A percentile compares a stretch with the other conserved stretches of the same genome.
These are phyloP conservation scores for Erythrobasidium hasegawianum DNA, from an alignment of 1,284 basidiomycete species.

Conservation along the genomic window DNA sequence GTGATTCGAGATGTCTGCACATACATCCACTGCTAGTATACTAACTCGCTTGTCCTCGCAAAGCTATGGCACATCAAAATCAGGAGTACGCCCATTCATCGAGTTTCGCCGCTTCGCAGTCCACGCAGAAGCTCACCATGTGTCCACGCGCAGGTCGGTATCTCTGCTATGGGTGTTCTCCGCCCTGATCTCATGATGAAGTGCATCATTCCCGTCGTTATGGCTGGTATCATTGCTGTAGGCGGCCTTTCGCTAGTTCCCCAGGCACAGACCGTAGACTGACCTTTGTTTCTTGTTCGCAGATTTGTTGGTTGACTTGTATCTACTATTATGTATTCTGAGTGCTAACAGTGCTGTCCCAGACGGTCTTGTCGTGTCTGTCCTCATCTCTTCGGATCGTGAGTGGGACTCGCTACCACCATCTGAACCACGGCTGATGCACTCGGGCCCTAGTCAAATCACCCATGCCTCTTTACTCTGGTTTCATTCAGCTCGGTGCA, in stretches of 20 bases:
- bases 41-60: not conserved
- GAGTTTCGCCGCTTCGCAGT: not conserved
- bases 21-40: too few relatives aligned
- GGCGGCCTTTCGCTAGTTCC: conserved; percentile 7
- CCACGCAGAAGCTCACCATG: too few relatives aligned
- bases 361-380: conserved; percentile 53
- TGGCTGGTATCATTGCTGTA: conserved; percentile 50
- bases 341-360: not conserved
- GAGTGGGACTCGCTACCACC: conserved; percentile 4
- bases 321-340: not conserved
- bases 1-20: too few relatives aligned
- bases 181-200: conserved; percentile 52
- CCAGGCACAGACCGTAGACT: not conserved
- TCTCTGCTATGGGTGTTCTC: conserved; percentile 54
- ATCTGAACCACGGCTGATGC: not conserved
- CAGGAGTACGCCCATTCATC: conserved; percentile 44
- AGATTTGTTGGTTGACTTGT: conserved; percentile 37
- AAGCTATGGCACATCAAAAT: conserved; percentile 53
- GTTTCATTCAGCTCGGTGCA: conserved; percentile 54
- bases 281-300: conserved; percentile 8
- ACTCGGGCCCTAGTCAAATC: too few relatives aligned
- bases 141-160: conserved; percentile 47
- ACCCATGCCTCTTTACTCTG: conserved; percentile 52
- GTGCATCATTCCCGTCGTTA: conserved; percentile 48
- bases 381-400: conserved; percentile 52